Percentiles rank a stretch among this genome's conserved stretches.
Conservation (phyloP, 2,329 filamentous ascomycete species). For the Paecilomyces sp. region DNA sequence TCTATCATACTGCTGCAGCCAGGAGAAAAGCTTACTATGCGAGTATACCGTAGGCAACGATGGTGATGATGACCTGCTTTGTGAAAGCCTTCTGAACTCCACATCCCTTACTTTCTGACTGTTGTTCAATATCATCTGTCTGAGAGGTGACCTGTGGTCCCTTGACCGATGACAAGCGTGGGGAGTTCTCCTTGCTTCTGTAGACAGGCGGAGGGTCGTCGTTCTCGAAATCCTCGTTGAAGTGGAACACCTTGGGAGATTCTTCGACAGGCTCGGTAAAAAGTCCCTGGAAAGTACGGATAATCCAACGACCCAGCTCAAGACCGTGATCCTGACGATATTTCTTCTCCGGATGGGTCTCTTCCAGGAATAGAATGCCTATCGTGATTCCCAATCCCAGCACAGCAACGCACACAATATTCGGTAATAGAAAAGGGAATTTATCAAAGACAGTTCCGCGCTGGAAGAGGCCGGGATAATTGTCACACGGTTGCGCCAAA, state of each 20-base stretch:
- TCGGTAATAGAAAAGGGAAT: conserved; percentile 87
- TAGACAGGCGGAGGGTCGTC: conserved; percentile 63
- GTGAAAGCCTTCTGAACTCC: conserved; percentile 63
- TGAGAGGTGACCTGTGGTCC: conserved; percentile 22
- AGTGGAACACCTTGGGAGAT: conserved; percentile 3
- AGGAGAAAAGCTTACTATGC: conserved; percentile 67
- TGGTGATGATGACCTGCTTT: conserved; percentile 75
- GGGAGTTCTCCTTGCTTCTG: conserved; percentile 50
- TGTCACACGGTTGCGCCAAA: conserved; percentile 77
- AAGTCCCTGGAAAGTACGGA: conserved; percentile 26
- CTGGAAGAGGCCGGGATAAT: conserved; percentile 67
- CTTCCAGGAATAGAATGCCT: conserved; percentile 82
- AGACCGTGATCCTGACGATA: conserved; percentile 66
- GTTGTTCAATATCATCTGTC: conserved; percentile 33
- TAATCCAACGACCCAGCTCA: conserved; percentile 67
- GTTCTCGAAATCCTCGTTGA: conserved; percentile 48
- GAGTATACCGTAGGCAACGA: conserved; percentile 82
- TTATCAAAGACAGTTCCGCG: conserved; percentile 71
- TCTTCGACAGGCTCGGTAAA: conserved; percentile 19
- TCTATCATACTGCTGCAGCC: conserved; percentile 2
- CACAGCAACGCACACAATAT: conserved; percentile 78
- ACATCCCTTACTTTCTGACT: conserved; percentile 34
- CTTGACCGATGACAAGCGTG: conserved; percentile 35
- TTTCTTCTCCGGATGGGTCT: conserved; percentile 83
- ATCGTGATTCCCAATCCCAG: conserved; percentile 69